Conservation (phyloP, 2,329 filamentous ascomycete species). For the Stachybotrys chlorohalonatus region DNA sequence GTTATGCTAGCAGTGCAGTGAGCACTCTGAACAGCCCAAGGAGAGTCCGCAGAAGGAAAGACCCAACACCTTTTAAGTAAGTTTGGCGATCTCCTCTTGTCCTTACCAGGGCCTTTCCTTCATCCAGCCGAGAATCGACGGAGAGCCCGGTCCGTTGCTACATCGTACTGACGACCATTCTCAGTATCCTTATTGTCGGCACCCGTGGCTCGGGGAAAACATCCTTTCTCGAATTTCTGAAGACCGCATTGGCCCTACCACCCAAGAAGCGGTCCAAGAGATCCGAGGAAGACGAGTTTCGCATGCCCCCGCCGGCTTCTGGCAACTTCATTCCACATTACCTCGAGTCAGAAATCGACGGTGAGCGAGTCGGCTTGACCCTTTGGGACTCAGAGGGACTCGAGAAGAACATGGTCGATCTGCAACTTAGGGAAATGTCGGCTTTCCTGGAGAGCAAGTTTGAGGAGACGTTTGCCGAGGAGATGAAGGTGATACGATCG, state of each 20-base stretch:
- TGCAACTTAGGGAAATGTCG: conserved; percentile 86
- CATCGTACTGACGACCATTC: conserved; percentile 5
- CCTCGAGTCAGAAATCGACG: conserved; percentile 88
- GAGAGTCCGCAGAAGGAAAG: conserved; percentile 86
- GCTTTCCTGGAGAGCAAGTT: conserved; percentile 96
- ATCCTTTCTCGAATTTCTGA: conserved; percentile 92
- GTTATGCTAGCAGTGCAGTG: conserved; percentile 85
- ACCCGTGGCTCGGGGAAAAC: conserved; percentile 86
- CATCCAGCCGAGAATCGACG: not conserved
- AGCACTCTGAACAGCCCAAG: conserved; percentile 91
- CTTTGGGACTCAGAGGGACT: conserved; percentile 95
- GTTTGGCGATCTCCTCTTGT: conserved; percentile 24
- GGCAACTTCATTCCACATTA: conserved; percentile 81
- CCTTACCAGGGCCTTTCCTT: no score
- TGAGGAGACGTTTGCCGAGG: conserved; percentile 92
- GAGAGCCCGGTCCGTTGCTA: not conserved
- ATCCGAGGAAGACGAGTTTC: conserved; percentile 50
- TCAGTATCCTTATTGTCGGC: conserved; percentile 82
- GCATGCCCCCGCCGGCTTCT: conserved; percentile 39
- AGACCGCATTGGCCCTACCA: conserved; percentile 75
- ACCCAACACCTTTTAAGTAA: conserved; percentile 97
- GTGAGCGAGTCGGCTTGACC: conserved; percentile 83
- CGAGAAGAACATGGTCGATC: conserved; percentile 89
- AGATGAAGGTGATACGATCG: conserved; percentile 93
- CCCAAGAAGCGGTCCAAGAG: conserved; percentile 62